Evolutionary conservation across 1,139 yeast genomes (phyloP), one percentile per base, ranked within the genome.

Genomic region (Taiozyma sp.): DNA sequence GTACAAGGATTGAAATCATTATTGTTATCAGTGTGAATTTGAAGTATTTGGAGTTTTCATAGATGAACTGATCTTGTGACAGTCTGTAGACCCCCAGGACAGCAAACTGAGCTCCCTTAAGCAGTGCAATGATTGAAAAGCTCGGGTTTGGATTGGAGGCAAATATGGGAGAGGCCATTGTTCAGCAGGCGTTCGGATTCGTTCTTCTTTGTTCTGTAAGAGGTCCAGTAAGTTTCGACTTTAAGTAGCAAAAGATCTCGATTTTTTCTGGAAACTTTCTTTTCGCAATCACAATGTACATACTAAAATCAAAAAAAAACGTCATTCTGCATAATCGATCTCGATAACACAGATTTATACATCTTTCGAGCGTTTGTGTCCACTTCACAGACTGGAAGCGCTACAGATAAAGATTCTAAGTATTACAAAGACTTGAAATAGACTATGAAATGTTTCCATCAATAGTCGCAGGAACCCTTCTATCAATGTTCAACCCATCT

Each of bases 121-220:
- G 24, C 2, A 57, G 36, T 4, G 62, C 49, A 4, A 45, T 43
- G 10, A 49, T 19, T 0, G 61, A 53, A 28, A 56, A 48, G 32
- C 52, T 53, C 1, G 56, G 45, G 29, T 48, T 57, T 8, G 57
- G 57, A n/a, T 50, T 48, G 10, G 59, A 57, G 4, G 53, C 43
- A 36, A 57, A 54, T 7, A 55, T 51, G 6, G 58, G 60, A 19
- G 58, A 57, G 12, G 58, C 53, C 60, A 57, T 57, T 24, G 3
- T 14, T 19, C 19, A 3, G 14, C 10, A 28, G 9, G 3, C 8
- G 3, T 28, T 8, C 9, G 29, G 8, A 27, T 9, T 27, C 29
- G 30, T 10, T 28, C 13, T 28, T 8, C 10, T 28, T 28, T 28
- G 30, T 24, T 24, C 27, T 24, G 27, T 24, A 9, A 28, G 30